Base-by-base conservation (phyloP, 768 basidiomycete species). In the Leccinum subtestaceum region DNA sequence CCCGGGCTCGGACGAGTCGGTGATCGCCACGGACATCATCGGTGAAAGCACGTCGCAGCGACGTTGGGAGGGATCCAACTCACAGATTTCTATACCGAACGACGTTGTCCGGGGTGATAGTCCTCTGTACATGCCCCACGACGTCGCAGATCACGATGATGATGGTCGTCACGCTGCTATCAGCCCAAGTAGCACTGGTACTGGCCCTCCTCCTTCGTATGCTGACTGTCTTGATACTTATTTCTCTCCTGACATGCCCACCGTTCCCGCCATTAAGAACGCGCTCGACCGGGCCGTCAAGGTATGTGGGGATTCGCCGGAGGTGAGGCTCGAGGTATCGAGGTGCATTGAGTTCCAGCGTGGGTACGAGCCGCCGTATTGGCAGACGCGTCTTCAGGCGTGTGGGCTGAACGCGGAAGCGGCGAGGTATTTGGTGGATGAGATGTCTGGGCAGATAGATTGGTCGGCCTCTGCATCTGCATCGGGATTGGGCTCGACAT, bases 291-390 rank as follows among this genome's bases (percentile, higher is more conserved):
- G 54, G 32, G 69, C 56, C 2, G 29, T 72, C 43, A 58, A 17
- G 9, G 43, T 52, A 0, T 73, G 62, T 15, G 63, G 62, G 3
- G 64, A 45, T 12, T 64, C 69, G 7, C 49, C 12, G 2, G 57
- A 62, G 21, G 63, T 73, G 34, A 63, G 59, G 11, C 60, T 50
- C 11, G 69, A 65, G 25, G 65, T 72, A 8, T 46, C 56, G 46
- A 66, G 34, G 53, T 72, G 72, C 56, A 63, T 74, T 55, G 32
- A 53, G 34, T 71, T 58, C 29, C 19, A 61, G 5, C 58, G 29
- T 19, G 72, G 69, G 2, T 72, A 69, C 27, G 72, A 74, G 12
- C 65, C 64, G 19, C 55, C 64, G 2, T 69, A 71, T 55, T 72
- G 72, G 72, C 59, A 67, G 31, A 52, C 53, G 5, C 63, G 63